Base-by-base conservation (phyloP, 345 rosid species). In the Brassica nigra region DNA sequence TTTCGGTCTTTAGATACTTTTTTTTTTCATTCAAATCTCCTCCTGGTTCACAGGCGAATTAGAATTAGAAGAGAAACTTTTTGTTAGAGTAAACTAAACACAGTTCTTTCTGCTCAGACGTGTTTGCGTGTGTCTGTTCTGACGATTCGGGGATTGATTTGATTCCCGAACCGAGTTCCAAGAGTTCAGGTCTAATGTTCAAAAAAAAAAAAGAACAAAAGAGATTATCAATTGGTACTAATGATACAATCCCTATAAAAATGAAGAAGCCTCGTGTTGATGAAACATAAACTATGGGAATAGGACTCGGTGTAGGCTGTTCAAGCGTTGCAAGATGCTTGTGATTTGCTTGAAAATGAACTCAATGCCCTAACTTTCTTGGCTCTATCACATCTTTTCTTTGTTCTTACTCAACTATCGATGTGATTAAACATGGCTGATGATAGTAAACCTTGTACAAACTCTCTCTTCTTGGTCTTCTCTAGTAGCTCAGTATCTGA, bases 301-400 rank as follows among this genome's bases (percentile, higher is more conserved):
- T 23, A 23, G 27, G 1, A 0, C n/a, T n/a, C n/a, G n/a, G 23
- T 23, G 0, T 23, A 23, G 27, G 27, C 27, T n/a, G n/a, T n/a
- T n/a, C n/a, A n/a, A n/a, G n/a, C n/a, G n/a, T n/a, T n/a, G n/a
- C n/a, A n/a, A n/a, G 98, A 93, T 78, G 98, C 98, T 10, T 93
- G 97, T 66, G 95, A 93, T 83, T 83, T 91, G 47, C 82, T 90
- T 8, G 97, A 93, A 85, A 94, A 93, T 72, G 97, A 91, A 79
- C 70, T 81, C 62, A 91, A 86, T 79, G 95, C 92, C 1, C 90
- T 85, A 86, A 90, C 92, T 27, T 93, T 93, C 66, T 78, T 91
- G 87, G 93, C 95, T 28, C 76, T 91, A 77, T n/a, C n/a, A n/a
- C n/a, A n/a, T n/a, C n/a, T n/a, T n/a, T n/a, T n/a, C n/a, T n/a